A percentile compares a stretch with the other conserved stretches of the same genome.
Evolutionary conservation across 108 stramenopile genomes (phyloP).

Genomic region (Nannochloropsis salina): DNA sequence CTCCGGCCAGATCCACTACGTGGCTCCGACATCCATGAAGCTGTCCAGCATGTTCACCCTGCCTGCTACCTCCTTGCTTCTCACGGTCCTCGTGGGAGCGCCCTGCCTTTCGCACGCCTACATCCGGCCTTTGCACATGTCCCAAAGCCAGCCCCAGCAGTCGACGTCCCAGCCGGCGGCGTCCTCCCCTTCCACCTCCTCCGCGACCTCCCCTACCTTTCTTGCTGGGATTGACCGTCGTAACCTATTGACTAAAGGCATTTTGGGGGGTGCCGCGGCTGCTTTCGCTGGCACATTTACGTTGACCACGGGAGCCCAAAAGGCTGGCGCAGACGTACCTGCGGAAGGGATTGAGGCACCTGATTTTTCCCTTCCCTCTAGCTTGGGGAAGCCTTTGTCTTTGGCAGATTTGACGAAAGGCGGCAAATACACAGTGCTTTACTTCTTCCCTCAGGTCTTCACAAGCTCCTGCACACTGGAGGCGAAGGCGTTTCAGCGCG

Average conservation of each 20-base stretch:
- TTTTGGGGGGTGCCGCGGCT: background rate
- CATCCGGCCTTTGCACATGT: slow-evolving; percentile 16
- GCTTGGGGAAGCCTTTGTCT: slow-evolving; percentile 44
- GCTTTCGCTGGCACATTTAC: background rate
- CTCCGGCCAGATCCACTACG: too few relatives aligned
- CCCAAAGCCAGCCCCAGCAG: background rate
- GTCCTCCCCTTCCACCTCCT: background rate
- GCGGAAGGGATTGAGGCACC: slow-evolving; percentile 43
- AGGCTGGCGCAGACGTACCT: slow-evolving; percentile 31
- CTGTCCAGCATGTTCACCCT: too few relatives aligned
- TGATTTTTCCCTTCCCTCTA: slow-evolving; percentile 48
- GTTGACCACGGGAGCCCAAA: background rate
- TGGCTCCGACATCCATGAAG: too few relatives aligned
- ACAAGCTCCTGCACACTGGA: slow-evolving; percentile 50
- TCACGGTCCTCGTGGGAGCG: background rate
- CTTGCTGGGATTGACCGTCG: background rate
- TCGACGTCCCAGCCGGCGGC: background rate
- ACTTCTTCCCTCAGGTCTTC: slow-evolving; percentile 52
- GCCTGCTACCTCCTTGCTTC: background rate
- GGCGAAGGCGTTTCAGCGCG: slow-evolving; percentile 39
- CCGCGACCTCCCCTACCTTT: background rate
- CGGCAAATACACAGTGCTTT: slow-evolving; percentile 50
- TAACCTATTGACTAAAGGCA: background rate
- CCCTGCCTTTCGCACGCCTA: background rate
- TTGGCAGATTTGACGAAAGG: slow-evolving; percentile 39